A percentile compares a stretch with the other conserved stretches of the same genome.
These are phyloP conservation scores for Zygnema cylindricum DNA, from an alignment of 139 green algal genomes.

Conservation along the genomic window DNA sequence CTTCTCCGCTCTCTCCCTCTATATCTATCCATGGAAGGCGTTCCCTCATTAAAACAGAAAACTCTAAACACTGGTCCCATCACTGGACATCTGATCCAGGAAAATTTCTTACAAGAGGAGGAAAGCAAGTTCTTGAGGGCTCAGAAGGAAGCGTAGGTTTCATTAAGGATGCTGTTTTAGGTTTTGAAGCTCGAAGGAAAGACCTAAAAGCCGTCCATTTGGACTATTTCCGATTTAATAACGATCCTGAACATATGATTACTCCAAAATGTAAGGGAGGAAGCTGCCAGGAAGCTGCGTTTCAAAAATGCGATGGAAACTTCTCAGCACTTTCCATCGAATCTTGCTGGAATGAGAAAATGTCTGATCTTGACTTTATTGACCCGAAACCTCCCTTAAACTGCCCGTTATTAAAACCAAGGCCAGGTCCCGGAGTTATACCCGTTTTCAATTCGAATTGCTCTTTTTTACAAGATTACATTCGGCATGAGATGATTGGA, in stretches of 20 bases:
- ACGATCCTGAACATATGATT: background rate
- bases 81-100: background rate
- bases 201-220: background rate
- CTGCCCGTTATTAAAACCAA: background rate
- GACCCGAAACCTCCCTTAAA: background rate
- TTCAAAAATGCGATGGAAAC: background rate
- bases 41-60: no score
- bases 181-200: background rate
- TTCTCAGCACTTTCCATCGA: background rate
- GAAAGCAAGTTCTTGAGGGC: background rate
- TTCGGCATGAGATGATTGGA: slow-evolving; percentile 1
- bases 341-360: background rate
- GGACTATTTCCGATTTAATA: background rate
- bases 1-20: no score
- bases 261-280: background rate
- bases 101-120: background rate
- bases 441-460: background rate
- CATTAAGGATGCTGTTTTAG: background rate
- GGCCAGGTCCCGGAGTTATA: background rate
- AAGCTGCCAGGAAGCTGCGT: background rate
- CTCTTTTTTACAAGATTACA: background rate
- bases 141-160: background rate
- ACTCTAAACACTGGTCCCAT: background rate
- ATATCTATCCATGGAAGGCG: no score
- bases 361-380: background rate